A percentile compares a stretch with the other conserved stretches of the same genome.
Evolutionary conservation across 768 basidiomycete species (phyloP).

Genomic region (Neoboletus brunneissimus): DNA sequence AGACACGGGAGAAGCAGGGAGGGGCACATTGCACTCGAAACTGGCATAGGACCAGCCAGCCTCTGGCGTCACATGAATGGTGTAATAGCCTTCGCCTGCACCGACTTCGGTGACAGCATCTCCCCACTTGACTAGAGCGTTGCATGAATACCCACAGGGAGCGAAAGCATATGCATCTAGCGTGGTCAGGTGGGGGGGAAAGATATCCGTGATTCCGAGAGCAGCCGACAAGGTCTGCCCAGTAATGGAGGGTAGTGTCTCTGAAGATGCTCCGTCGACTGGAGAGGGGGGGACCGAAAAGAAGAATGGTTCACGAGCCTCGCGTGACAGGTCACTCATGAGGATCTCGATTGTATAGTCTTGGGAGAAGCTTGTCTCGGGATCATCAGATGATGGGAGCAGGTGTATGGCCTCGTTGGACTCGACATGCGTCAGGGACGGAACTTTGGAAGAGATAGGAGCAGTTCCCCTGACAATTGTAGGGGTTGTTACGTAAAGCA

Average conservation of each 20-base stretch:
- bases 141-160: slow-evolving; percentile 95
- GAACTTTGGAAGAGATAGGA: slow-evolving; percentile 18
- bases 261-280: slow-evolving; percentile 49
- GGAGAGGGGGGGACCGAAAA: slow-evolving; percentile 43
- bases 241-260: slow-evolving; percentile 22
- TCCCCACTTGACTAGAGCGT: slow-evolving; percentile 77
- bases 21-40: slow-evolving; percentile 97
- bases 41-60: slow-evolving; percentile 98
- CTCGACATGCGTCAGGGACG: slow-evolving; percentile 13
- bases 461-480: slow-evolving; percentile 29
- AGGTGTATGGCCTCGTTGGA: slow-evolving; percentile 12
- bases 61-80: slow-evolving; percentile 98
- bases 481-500: slow-evolving; percentile 86
- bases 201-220: slow-evolving; percentile 79
- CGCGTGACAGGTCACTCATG: slow-evolving; percentile 85
- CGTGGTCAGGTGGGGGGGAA: slow-evolving; percentile 73
- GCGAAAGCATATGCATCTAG: slow-evolving; percentile 92
- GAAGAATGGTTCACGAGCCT: slow-evolving; percentile 79
- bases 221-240: slow-evolving; percentile 53
- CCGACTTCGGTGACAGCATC: slow-evolving; percentile 22
- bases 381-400: slow-evolving; percentile 1
- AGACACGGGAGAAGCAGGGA: slow-evolving; percentile 35
- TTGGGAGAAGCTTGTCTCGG: slow-evolving; percentile 32
- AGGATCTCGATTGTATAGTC: slow-evolving; percentile 98
- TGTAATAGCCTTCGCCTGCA: slow-evolving; percentile 87